phyloP scores from a whole-genome alignment of 2,329 filamentous ascomycete species.

The Sporothrix variecibatus region DNA sequence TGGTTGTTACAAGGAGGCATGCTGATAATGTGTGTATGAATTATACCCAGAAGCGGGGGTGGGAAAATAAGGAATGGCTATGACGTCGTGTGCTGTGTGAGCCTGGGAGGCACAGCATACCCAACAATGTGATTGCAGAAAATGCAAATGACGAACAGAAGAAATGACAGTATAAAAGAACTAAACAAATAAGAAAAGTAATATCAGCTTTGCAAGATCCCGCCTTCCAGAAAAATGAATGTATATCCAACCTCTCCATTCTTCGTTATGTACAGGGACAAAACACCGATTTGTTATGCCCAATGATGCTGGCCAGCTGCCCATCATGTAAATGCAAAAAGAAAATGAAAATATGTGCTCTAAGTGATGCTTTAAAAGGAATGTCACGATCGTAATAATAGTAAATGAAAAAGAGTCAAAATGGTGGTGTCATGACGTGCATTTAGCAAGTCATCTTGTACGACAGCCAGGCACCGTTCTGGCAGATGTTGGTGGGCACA shows the following conservation, averaged over 20 bases:
- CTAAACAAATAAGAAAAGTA: neutral
- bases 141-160: neutral
- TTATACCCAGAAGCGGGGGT: conserved; percentile 2
- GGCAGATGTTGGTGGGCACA: conserved; percentile 15
- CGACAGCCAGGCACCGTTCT: conserved; percentile 28
- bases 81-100: neutral
- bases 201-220: neutral
- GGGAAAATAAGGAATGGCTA: neutral
- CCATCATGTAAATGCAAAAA: neutral
- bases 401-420: neutral
- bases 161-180: neutral
- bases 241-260: neutral
- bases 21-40: conserved; percentile 1
- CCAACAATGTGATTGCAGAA: neutral
- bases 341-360: neutral
- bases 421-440: neutral
- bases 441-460: conserved; percentile 30
- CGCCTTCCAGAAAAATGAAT: neutral
- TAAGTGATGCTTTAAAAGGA: neutral
- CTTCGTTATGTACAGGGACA: neutral
- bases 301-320: neutral
- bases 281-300: neutral
- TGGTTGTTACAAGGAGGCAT: neutral
- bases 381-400: neutral
- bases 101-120: neutral